Evolutionary conservation across 805 yeast species (phyloP), one percentile per base, ranked within the genome.

Genomic region (Barnettozyma sucrosica): DNA sequence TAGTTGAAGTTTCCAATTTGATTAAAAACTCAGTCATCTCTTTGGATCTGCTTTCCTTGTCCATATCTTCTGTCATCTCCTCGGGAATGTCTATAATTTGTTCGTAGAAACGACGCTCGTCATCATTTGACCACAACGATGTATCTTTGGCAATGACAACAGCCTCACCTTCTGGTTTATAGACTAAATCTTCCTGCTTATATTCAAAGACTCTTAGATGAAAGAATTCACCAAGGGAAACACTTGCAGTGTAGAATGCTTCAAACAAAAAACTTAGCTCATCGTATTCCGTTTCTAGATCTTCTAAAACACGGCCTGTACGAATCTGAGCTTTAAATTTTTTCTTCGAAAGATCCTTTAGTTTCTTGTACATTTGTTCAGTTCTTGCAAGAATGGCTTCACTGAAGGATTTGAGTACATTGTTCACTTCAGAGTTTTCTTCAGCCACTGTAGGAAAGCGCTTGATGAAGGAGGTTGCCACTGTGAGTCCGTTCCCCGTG

Each of bases 61-160:
- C 52, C 3, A 54, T 20, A 7, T 49, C 41, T 44, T 62, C 65
- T 1, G 69, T 62, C 1, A 72, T 53, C 6, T 65, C 58, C 4
- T 62, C 62, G 4, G 66, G 63, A 9, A 75, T 54, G 14, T 65
- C 66, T 0, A 85, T 82, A 18, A 81, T 64, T 1, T 66, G 71
- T 26, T 76, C 79, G 59, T 87, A 85, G 59, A 88, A 89, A 51
- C 69, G 71, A 51, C 75, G 73, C n/a, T 77, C 80, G 26, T 80
- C 83, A 16, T 79, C 79, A 47, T 74, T 80, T 36, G 78, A 85
- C 95, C 95, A 88, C 2, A 75, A 53, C 23, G 55, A 51, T 5
- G 55, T 48, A 34, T 62, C 63, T n/a, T 63, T 56, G 4, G 67
- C 61, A 26, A 62, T 58, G 13, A 57, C 57, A 1, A 59, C 47